phyloP scores from a whole-genome alignment of 805 yeast genomes.

The Blastobotrys peoriensis region DNA sequence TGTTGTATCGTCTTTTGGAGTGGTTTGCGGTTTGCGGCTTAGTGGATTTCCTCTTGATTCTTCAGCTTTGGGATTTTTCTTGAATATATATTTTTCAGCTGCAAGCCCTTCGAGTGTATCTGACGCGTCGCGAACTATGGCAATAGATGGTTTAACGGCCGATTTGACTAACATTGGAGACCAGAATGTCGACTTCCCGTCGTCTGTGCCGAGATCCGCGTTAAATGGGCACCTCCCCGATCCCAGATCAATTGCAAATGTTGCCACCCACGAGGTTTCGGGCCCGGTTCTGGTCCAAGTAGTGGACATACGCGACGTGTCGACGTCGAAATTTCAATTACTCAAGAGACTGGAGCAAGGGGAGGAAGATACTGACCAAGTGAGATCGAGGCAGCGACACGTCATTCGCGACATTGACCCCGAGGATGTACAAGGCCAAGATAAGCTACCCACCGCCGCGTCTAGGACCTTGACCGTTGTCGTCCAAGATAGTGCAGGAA shows the following conservation, averaged over 20 bases:
- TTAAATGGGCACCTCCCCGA: background rate
- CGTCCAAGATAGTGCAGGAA: slow-evolving; percentile 17
- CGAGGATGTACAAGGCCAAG: background rate
- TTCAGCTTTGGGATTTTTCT: too few species aligned
- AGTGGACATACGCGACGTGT: slow-evolving; percentile 19
- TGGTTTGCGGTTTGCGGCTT: too few species aligned
- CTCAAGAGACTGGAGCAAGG: slow-evolving; percentile 15
- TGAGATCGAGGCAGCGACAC: slow-evolving; percentile 4
- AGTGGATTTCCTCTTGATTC: too few species aligned
- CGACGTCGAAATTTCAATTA: slow-evolving; percentile 28
- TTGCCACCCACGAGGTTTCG: background rate
- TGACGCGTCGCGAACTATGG: too few species aligned
- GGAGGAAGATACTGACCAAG: slow-evolving; percentile 7
- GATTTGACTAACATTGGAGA: too few species aligned
- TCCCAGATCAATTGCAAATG: background rate
- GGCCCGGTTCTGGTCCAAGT: slow-evolving; percentile 18
- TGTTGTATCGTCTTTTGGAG: too few species aligned
- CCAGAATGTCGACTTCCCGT: too few species aligned
- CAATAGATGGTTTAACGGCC: too few species aligned
- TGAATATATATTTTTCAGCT: too few species aligned
- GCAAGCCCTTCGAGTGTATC: too few species aligned
- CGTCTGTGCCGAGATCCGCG: too few species aligned
- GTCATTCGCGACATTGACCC: slow-evolving; percentile 1
- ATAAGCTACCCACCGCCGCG: slow-evolving; percentile 1
- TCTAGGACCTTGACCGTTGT: slow-evolving; percentile 12